Conservation (phyloP, 75 land plant species). For the Selaginella tamariscina region DNA sequence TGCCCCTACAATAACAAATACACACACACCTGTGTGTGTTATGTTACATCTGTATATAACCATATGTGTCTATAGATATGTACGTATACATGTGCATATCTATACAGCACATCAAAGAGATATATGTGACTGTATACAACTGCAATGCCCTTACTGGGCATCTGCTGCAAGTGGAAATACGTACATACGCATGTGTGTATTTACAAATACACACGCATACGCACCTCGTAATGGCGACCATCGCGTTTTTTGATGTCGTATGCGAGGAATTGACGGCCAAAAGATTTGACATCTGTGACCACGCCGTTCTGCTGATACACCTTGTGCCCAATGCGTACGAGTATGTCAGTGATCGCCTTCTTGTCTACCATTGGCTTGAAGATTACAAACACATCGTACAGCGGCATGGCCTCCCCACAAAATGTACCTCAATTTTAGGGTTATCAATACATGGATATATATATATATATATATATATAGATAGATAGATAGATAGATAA, state of each 20-base stretch:
- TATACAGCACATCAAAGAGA: too few relatives aligned
- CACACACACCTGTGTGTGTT: not conserved
- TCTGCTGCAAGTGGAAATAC: not conserved
- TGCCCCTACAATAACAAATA: constrained; percentile 39
- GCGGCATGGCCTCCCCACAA: constrained; percentile 93
- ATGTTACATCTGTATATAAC: too few relatives aligned
- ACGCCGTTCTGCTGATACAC: constrained; percentile 61
- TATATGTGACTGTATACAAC: not conserved
- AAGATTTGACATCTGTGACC: constrained; percentile 67
- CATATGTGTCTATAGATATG: too few relatives aligned
- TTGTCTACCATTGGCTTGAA: constrained; percentile 55
- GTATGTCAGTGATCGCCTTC: constrained; percentile 40
- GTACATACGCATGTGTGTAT: not conserved
- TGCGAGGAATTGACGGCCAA: constrained; percentile 56
- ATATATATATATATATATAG: too few relatives aligned
- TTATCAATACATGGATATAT: too few relatives aligned
- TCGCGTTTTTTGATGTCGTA: constrained; percentile 87
- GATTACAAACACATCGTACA: constrained; percentile 78
- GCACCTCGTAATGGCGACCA: constrained; percentile 72
- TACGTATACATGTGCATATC: too few relatives aligned
- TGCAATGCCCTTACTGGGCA: not conserved
- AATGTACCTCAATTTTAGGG: too few relatives aligned
- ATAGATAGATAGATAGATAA: too few relatives aligned
- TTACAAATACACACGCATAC: not conserved
- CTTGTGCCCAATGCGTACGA: constrained; percentile 44